phyloP scores from a whole-genome alignment of 768 basidiomycete genomes.

The Leccinum subgranulosum region DNA sequence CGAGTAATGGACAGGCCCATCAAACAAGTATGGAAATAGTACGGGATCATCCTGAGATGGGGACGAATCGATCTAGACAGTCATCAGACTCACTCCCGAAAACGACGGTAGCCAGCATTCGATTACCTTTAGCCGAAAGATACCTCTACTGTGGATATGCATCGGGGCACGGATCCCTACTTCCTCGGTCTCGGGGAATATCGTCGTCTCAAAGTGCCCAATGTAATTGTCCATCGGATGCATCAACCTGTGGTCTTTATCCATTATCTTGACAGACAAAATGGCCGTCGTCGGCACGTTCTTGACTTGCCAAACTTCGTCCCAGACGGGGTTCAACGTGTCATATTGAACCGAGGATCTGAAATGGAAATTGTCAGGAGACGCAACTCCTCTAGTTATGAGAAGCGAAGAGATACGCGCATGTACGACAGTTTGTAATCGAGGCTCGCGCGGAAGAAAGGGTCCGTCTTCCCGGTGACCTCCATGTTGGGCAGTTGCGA shows the following conservation, averaged over 20 bases:
- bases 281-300: constrained; percentile 67
- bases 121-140: constrained; percentile 65
- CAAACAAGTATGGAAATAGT: constrained; percentile 58
- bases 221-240: constrained; percentile 57
- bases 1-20: constrained; percentile 71
- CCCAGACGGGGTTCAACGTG: constrained; percentile 67
- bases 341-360: constrained; percentile 65
- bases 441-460: constrained; percentile 68
- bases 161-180: constrained; percentile 55
- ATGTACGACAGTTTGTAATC: constrained; percentile 63
- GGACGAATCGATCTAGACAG: constrained; percentile 50
- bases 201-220: constrained; percentile 55
- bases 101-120: not conserved
- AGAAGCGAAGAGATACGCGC: constrained; percentile 36
- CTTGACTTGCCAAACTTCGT: constrained; percentile 69
- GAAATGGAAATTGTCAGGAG: not conserved
- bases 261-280: constrained; percentile 58
- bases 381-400: not conserved
- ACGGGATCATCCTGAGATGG: constrained; percentile 42
- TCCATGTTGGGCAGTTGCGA: constrained; percentile 69
- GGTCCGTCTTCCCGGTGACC: constrained; percentile 59
- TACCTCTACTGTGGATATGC: constrained; percentile 49
- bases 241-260: constrained; percentile 53
- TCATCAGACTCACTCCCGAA: constrained; percentile 4
- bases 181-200: constrained; percentile 60